Conservation (phyloP, 352 stramenopile species). For the Phytophthora megakarya region DNA sequence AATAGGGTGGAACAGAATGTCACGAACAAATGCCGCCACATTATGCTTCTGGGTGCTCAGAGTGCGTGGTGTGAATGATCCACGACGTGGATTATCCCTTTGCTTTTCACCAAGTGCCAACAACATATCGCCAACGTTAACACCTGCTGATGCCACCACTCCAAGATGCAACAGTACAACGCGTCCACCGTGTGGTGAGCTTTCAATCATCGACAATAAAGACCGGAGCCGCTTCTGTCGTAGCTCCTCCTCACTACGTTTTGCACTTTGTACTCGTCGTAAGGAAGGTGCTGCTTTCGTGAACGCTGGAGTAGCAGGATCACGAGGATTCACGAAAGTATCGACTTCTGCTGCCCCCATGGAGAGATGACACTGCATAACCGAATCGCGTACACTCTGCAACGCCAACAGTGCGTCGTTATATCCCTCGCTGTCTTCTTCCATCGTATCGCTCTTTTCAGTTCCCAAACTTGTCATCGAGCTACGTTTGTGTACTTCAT, state of each 20-base stretch:
- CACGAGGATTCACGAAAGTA: conserved; percentile 22
- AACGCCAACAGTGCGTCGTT: conserved; percentile 62
- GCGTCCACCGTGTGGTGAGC: conserved; percentile 46
- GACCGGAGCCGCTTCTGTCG: conserved; percentile 46
- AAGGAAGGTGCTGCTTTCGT: conserved; percentile 29
- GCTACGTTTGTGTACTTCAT: conserved; percentile 13
- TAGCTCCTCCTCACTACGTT: conserved; percentile 40
- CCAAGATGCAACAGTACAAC: conserved; percentile 69
- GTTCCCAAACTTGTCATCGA: conserved; percentile 21
- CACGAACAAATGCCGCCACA: conserved; percentile 66
- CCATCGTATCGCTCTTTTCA: conserved; percentile 30
- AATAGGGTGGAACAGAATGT: conserved; percentile 78
- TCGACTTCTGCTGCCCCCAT: conserved; percentile 46
- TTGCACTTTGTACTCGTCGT: conserved; percentile 36
- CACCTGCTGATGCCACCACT: conserved; percentile 43
- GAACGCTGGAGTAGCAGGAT: conserved; percentile 7
- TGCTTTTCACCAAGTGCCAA: conserved; percentile 61
- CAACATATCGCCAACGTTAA: conserved; percentile 64
- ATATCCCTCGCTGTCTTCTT: conserved; percentile 44
- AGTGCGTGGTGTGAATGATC: conserved; percentile 29
- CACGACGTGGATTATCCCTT: conserved; percentile 37
- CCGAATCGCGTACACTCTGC: conserved; percentile 66
- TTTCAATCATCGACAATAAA: conserved; percentile 63
- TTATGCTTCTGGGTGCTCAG: conserved; percentile 51
- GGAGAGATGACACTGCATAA: conserved; percentile 60